Conservation (phyloP, 371 early-diverging fungal species). For the Mortierella sp. region DNA sequence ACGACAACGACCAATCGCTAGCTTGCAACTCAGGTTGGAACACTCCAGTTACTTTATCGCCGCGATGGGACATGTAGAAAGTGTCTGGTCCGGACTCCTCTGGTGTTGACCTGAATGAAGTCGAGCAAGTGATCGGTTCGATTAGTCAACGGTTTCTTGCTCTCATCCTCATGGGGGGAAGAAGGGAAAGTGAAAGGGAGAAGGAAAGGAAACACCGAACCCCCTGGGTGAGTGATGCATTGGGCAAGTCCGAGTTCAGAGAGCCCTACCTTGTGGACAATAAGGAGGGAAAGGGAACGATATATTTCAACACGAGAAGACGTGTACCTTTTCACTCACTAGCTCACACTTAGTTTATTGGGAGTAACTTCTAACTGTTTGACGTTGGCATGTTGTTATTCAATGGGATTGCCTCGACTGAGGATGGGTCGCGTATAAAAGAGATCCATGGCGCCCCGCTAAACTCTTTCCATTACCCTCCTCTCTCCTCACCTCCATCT, state of each 20-base stretch:
- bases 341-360: neutral
- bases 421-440: neutral
- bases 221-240: conserved; percentile 2
- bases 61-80: neutral
- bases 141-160: neutral
- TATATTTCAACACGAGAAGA: neutral
- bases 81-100: neutral
- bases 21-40: no score
- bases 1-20: neutral
- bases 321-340: neutral
- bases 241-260: neutral
- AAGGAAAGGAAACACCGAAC: neutral
- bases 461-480: neutral
- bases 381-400: no score
- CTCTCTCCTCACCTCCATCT: neutral
- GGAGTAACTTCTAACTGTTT: neutral
- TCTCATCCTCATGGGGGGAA: neutral
- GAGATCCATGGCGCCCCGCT: neutral
- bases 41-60: neutral
- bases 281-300: neutral
- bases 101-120: neutral
- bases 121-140: neutral
- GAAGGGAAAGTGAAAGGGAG: neutral
- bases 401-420: neutral
- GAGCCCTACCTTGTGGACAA: neutral